Evolutionary conservation across 257 asterid genomes (phyloP), one percentile per base, ranked within the genome.

Genomic region (Scutellaria galericulata): DNA sequence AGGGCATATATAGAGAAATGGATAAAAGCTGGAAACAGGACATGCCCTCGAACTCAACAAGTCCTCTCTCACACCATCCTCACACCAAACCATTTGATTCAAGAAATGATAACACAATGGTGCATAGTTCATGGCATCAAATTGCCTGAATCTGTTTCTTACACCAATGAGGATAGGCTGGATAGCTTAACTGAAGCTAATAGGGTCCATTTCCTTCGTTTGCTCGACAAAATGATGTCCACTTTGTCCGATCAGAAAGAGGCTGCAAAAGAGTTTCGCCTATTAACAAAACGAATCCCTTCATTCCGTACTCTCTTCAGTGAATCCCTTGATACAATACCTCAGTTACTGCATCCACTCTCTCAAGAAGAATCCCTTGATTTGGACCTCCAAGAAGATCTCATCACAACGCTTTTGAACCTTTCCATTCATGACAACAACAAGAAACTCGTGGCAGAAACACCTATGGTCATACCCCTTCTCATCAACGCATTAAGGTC

Each of bases 391-490:
- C 97, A 86, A 65, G 98, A 93, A 78, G 98, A 93, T 65, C 51
- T 93, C 37, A 83, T 93, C 42, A 93, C 98, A 0, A 89, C 98
- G 1, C 83, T 93, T 40, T 50, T 91, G 71, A 93, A 93, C 68
- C 87, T 89, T 0, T 93, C 98, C 47, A 91, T 93, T 48, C 96
- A 93, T 39, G 98, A 93, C 78, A 85, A 57, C 64, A 93, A 93
- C 64, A 93, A 91, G 83, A 87, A 89, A 86, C 86, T 86, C 13
- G 96, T 93, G 13, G 94, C 90, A 6, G 96, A 93, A 62, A 87
- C 88, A 4, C 94, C 94, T 2, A 73, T 20, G 74, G 97, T 81
- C 14, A 70, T 93, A 64, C 90, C 92, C 27, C 81, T 90, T 52
- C 92, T 93, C 31, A 75, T 86, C 65, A 88, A 83, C 8, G 91